These are phyloP conservation scores for Trichoderma sp. DNA, from an alignment of 2,329 filamentous ascomycete species.

Conservation along the genomic window DNA sequence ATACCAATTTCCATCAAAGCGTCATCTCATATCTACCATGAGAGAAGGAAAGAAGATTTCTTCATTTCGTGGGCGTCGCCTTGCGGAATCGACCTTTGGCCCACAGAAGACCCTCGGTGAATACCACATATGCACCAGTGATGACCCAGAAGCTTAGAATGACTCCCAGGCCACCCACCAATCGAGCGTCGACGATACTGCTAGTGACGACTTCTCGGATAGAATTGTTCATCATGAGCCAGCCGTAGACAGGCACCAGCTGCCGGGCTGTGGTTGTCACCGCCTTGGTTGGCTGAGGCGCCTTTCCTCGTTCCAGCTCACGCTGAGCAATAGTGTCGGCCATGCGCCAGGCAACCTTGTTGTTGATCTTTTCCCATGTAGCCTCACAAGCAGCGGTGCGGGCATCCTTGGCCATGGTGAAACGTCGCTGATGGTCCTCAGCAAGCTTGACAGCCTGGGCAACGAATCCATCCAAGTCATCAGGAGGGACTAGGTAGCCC, in stretches of 20 bases:
- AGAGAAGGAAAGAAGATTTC: not conserved
- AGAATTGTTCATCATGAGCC: slow-evolving; percentile 42
- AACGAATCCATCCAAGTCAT: slow-evolving; percentile 59
- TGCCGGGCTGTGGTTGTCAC: slow-evolving; percentile 28
- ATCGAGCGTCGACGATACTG: slow-evolving; percentile 41
- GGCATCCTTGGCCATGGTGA: slow-evolving; percentile 45
- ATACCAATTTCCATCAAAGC: not conserved
- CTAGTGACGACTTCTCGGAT: slow-evolving; percentile 36
- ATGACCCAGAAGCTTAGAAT: slow-evolving; percentile 49
- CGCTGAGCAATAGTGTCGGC: slow-evolving; percentile 50
- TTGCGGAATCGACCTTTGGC: slow-evolving; percentile 33
- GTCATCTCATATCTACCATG: not conserved
- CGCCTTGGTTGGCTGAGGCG: slow-evolving; percentile 17
- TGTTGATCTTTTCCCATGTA: slow-evolving; percentile 71
- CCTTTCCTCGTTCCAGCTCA: slow-evolving; percentile 31
- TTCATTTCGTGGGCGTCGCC: not conserved
- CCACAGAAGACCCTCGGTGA: slow-evolving; percentile 45
- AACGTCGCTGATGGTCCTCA: slow-evolving; percentile 42
- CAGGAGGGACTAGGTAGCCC: slow-evolving; percentile 58
- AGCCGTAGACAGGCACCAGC: slow-evolving; percentile 41
- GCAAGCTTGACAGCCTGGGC: slow-evolving; percentile 49
- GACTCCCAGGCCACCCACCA: slow-evolving; percentile 44
- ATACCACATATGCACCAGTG: slow-evolving; percentile 48
- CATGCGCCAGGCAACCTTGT: slow-evolving; percentile 64
- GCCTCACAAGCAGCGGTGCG: slow-evolving; percentile 58